Conservation (phyloP, 768 basidiomycete species). For the Dioszegia aurantiaca region DNA sequence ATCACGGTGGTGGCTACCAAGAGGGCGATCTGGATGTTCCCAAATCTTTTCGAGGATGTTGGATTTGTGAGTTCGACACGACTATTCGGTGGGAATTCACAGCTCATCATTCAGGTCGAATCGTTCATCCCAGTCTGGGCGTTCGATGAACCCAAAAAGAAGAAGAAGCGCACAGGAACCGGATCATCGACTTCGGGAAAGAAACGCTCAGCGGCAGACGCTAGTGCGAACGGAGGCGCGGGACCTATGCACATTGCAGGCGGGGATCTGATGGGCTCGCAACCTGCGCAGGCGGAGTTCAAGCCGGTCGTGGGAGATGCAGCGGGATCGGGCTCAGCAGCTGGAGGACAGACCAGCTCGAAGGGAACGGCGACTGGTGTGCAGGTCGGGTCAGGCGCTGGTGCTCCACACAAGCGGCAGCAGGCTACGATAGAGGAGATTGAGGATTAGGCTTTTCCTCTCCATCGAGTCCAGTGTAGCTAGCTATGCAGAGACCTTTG, state of each 20-base stretch:
- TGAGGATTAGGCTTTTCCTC: slow-evolving; percentile 50
- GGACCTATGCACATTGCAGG: slow-evolving; percentile 7
- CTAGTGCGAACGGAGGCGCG: neutral
- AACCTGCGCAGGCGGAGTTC: slow-evolving; percentile 48
- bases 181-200: neutral
- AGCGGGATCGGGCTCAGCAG: slow-evolving; percentile 4
- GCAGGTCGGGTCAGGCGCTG: slow-evolving; percentile 3
- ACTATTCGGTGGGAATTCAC: neutral
- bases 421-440: slow-evolving; percentile 57
- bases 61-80: slow-evolving; percentile 81
- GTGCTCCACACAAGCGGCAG: slow-evolving; percentile 41
- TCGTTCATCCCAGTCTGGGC: slow-evolving; percentile 97
- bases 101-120: slow-evolving; percentile 65
- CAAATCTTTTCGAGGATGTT: slow-evolving; percentile 94
- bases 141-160: slow-evolving; percentile 82
- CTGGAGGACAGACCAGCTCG: slow-evolving; percentile 6
- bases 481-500: too few relatives aligned
- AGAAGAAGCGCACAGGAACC: slow-evolving; percentile 58
- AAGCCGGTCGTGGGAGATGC: slow-evolving; percentile 24
- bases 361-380: slow-evolving; percentile 11
- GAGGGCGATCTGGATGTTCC: slow-evolving; percentile 98
- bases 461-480: too few relatives aligned
- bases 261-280: slow-evolving; percentile 2
- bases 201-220: neutral
- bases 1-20: slow-evolving; percentile 79